Evolutionary conservation across 163 green algal genomes (phyloP).

Genomic region (Smithsoniella earleae): DNA sequence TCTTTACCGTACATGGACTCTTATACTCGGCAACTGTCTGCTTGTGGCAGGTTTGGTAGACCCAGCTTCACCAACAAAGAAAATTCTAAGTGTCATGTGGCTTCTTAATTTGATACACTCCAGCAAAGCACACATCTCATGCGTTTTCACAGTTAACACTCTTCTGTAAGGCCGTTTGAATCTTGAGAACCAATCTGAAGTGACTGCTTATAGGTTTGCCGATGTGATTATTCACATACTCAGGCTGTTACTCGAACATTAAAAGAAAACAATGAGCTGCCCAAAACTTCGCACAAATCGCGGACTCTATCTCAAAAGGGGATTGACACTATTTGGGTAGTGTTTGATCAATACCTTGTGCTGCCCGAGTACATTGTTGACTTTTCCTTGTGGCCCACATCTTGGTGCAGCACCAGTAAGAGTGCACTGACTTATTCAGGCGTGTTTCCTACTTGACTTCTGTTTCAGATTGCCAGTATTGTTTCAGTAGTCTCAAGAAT

Average conservation of each 20-base stretch:
- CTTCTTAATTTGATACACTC: no score
- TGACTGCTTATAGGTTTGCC: not conserved
- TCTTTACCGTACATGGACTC: no score
- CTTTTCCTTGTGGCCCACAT: no score
- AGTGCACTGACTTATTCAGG: not conserved
- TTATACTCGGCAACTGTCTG: no score
- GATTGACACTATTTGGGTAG: conserved; percentile 35
- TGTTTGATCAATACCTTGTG: conserved; percentile 53
- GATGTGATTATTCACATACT: not conserved
- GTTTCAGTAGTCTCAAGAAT: no score
- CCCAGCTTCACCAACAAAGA: no score
- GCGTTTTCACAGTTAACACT: not conserved
- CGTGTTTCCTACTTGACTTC: no score
- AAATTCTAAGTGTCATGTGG: no score
- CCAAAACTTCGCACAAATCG: not conserved
- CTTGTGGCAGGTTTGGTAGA: no score
- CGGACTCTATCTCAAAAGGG: not conserved
- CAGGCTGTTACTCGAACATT: conserved; percentile 17
- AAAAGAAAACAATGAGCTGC: not conserved
- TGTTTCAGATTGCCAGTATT: no score
- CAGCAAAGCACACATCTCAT: no score
- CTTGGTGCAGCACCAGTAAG: not conserved
- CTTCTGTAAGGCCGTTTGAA: not conserved
- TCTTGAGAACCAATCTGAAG: no score
- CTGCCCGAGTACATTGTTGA: conserved; percentile 68